Conservation (phyloP, 306 rosid species). For the Vigna reflexopilosa region DNA sequence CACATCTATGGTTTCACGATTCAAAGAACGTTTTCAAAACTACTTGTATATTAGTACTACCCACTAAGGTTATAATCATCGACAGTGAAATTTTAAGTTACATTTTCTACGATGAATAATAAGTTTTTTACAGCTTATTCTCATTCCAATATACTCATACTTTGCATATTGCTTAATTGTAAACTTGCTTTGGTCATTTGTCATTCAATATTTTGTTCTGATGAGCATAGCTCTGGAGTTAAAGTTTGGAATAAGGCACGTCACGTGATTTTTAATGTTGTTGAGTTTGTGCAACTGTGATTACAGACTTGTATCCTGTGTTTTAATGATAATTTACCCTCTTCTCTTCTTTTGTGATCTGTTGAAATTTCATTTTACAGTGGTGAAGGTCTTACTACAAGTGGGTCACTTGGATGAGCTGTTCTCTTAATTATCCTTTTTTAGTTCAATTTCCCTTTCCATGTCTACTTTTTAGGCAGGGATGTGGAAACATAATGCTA, state of each 20-base stretch:
- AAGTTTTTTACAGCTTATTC: neutral
- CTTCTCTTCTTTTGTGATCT: neutral
- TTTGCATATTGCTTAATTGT: neutral
- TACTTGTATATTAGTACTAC: too few relatives aligned
- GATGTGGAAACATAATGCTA: neutral
- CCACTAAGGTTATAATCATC: too few relatives aligned
- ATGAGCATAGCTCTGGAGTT: neutral
- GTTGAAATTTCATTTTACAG: neutral
- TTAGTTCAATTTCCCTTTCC: neutral
- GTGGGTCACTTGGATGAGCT: neutral
- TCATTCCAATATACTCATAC: too few relatives aligned
- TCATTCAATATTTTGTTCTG: slow-evolving; percentile 1
- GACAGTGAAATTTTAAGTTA: too few relatives aligned
- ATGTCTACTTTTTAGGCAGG: neutral
- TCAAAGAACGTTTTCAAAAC: neutral
- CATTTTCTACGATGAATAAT: neutral
- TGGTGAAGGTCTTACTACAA: neutral
- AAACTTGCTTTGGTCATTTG: neutral
- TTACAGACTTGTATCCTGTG: neutral
- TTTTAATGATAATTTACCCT: neutral
- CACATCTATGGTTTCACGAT: neutral
- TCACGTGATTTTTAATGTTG: neutral
- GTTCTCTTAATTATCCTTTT: neutral
- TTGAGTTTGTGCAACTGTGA: slow-evolving; percentile 16
- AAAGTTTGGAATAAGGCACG: slow-evolving; percentile 14